Conservation (phyloP, 805 yeast genomes). For the Ogataea polymorpha region DNA sequence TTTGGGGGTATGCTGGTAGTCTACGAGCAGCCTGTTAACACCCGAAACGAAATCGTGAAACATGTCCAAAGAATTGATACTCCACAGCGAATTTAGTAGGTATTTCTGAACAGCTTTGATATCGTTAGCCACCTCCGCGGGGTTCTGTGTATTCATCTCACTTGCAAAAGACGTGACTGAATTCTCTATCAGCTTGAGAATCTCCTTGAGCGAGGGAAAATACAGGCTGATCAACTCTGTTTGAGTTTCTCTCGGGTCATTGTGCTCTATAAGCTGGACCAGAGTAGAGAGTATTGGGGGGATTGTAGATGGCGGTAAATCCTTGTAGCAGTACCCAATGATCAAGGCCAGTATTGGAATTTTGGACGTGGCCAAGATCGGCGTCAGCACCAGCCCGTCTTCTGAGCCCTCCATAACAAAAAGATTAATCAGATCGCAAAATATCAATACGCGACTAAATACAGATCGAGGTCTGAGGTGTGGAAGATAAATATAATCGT, state of each 20-base stretch:
- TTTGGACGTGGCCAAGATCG: slow-evolving; percentile 51
- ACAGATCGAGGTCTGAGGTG: background rate
- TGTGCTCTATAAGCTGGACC: slow-evolving; percentile 41
- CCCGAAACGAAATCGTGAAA: slow-evolving; percentile 39
- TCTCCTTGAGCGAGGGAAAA: slow-evolving; percentile 27
- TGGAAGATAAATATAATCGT: too few species aligned
- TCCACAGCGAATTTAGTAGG: slow-evolving; percentile 42
- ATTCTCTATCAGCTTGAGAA: slow-evolving; percentile 17
- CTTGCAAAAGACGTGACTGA: slow-evolving; percentile 11
- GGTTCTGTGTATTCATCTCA: background rate
- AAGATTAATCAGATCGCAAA: slow-evolving; percentile 4
- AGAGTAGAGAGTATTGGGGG: slow-evolving; percentile 41
- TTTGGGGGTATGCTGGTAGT: slow-evolving; percentile 18
- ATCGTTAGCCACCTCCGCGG: slow-evolving; percentile 14
- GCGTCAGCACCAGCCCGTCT: slow-evolving; percentile 30
- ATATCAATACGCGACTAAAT: background rate
- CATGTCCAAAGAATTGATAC: slow-evolving; percentile 45
- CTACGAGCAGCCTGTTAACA: slow-evolving; percentile 33
- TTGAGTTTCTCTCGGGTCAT: slow-evolving; percentile 9
- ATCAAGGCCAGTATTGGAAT: slow-evolving; percentile 48
- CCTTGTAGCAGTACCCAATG: slow-evolving; percentile 42
- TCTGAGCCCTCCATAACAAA: slow-evolving; percentile 10
- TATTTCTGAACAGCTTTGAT: slow-evolving; percentile 31
- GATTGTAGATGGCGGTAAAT: slow-evolving; percentile 36
- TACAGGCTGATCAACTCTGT: slow-evolving; percentile 16